Evolutionary conservation across 2,329 filamentous ascomycete genomes (phyloP), one percentile per base, ranked within the genome.

Genomic region (Colletotrichum abscissum): DNA sequence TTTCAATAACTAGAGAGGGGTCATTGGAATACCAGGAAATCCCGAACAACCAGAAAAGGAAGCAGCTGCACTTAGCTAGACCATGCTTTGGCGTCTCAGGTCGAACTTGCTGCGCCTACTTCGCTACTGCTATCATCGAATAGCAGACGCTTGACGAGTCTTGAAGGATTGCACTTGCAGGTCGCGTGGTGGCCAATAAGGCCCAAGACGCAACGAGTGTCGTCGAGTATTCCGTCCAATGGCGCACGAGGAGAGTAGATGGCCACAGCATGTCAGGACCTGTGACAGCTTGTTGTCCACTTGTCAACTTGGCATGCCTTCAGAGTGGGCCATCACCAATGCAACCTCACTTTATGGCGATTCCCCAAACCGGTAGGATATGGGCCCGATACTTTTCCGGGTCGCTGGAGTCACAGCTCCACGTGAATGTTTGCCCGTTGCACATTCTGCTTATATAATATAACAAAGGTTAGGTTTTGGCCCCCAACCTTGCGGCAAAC

Each of bases 191-290:
- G 26, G 38, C 71, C 71, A 73, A 71, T 73, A 6, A 55, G 28
- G 30, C 19, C n/a, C 55, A 49, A 62, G 42, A 12, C 12, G 55
- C n/a, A 22, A 16, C 26, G 49, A 35, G 22, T 33, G 22, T 12
- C 35, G 55, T 62, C 30, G 22, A 71, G 71, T 66, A 73, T 65
- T 62, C 11, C 30, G 14, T n/a, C 71, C 71, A 73, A 73, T 73
- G 16, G 49, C 49, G 24, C 28, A 14, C 12, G 35, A 52, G 4
- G 19, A 24, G 55, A 42, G 30, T 55, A 52, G 28, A 49, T 26
- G 24, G 55, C 24, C 57, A 62, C 57, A 55, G 57, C 57, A 68
- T 49, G 14, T 14, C 49, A 28, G 30, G 42, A 52, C 24, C 59
- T 60, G 69, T 58, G n/a, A 63, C 24, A 49, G 52, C 46, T 22